Base-by-base conservation (phyloP, 2,329 filamentous ascomycete genomes). In the Aspergillus sp. region DNA sequence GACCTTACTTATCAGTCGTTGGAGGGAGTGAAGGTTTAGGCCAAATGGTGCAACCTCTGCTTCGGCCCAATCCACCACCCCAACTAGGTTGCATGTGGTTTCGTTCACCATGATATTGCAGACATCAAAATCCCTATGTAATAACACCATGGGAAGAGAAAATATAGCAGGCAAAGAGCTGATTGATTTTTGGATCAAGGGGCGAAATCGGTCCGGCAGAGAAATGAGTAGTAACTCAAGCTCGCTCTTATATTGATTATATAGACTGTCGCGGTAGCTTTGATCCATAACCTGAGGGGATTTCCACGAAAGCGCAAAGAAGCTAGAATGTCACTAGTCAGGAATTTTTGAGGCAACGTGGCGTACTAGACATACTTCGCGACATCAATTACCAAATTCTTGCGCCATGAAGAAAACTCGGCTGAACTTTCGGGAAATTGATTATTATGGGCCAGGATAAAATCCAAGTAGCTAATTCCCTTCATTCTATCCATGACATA, bases 31-130 rank as follows among this genome's bases (percentile, higher is more conserved):
- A 1, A 80, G 66, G 52, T 79, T 79, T 0, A 73, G 32, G 3
- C 78, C 77, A 62, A 81, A 81, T 7, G 77, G 76, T n/a, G 70
- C 55, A 25, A 80, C 70, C 51, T 73, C 68, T 3, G 77, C 73
- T 64, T 80, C 75, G 1, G 77, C 73, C 77, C 75, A 81, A 68
- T 80, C 77, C 57, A 81, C 69, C 7, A 80, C 76, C 2, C 78
- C 77, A 32, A 68, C 67, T 3, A 81, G 60, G 64, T 75, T 72
- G 65, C 71, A 78, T 32, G 75, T 66, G 5, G 8, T 62, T 47
- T 75, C 67, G 42, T 80, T 69, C 5, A 81, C 77, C 8, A 80
- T 70, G 42, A 80, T 75, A 59, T 81, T 81, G 67, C 66, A 75
- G 27, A 56, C 36, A 21, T 73, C 65, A 63, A 81, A 77, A 55